Conservation (phyloP, 805 yeast species). For the Yamadazyma scolyti region DNA sequence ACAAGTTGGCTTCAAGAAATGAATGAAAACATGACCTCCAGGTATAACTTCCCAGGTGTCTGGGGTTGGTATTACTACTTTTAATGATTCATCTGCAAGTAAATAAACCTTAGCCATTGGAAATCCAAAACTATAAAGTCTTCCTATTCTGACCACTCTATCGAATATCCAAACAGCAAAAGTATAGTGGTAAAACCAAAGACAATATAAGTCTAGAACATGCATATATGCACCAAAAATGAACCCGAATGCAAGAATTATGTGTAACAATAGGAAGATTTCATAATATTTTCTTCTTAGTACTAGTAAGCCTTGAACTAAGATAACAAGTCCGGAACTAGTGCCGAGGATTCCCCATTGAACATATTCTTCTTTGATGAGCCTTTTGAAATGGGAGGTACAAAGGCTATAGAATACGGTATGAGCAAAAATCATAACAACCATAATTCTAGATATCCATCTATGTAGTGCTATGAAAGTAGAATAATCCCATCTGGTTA, state of each 20-base stretch:
- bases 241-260: conserved; percentile 48
- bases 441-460: conserved; percentile 23
- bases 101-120: conserved; percentile 45
- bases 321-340: conserved; percentile 34
- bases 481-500: conserved; percentile 35
- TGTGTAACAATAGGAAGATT: conserved; percentile 54
- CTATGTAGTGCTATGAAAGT: conserved; percentile 25
- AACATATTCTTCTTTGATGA: conserved; percentile 12
- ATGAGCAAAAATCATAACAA: conserved; percentile 24
- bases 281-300: conserved; percentile 49
- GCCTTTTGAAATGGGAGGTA: conserved; percentile 16
- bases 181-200: conserved; percentile 44
- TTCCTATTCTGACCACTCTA: conserved; percentile 51
- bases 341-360: conserved; percentile 27
- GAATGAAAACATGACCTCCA: conserved; percentile 62
- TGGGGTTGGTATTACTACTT: conserved; percentile 49
- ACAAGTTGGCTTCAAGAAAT: conserved; percentile 40
- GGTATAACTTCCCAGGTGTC: conserved; percentile 53
- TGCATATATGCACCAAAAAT: conserved; percentile 49
- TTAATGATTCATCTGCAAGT: conserved; percentile 43
- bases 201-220: conserved; percentile 36
- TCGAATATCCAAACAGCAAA: conserved; percentile 72
- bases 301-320: conserved; percentile 43
- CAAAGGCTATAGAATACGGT: conserved; percentile 15
- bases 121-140: conserved; percentile 59